These are phyloP conservation scores for Cladosporium oxysporum DNA, from an alignment of 2,329 filamentous ascomycete genomes.

Conservation along the genomic window DNA sequence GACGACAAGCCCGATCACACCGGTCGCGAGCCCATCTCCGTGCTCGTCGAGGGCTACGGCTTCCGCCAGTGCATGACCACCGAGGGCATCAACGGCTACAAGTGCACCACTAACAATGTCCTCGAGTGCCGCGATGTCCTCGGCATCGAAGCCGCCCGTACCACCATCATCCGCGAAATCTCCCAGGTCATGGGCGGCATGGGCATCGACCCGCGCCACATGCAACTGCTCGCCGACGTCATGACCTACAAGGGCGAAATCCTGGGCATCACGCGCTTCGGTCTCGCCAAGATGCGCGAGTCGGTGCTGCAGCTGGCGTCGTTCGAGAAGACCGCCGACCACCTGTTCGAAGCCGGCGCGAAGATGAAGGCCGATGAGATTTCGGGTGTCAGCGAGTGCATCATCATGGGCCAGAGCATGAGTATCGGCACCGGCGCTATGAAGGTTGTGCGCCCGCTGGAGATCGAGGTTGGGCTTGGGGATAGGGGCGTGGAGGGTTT, in stretches of 20 bases:
- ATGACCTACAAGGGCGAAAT: conserved; percentile 99
- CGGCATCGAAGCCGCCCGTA: conserved; percentile 90
- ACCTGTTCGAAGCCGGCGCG: conserved; percentile 91
- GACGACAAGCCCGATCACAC: conserved; percentile 66
- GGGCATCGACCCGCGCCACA: conserved; percentile 95
- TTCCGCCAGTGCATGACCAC: conserved; percentile 89
- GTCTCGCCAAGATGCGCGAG: conserved; percentile 94
- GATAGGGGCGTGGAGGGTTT: conserved; percentile 12
- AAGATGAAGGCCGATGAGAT: conserved; percentile 90
- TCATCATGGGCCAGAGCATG: conserved; percentile 98
- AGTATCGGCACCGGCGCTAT: conserved; percentile 87
- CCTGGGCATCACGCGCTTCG: conserved; percentile 93
- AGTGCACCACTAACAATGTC: conserved; percentile 78
- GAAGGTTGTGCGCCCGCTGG: conserved; percentile 78
- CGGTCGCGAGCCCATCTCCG: conserved; percentile 56
- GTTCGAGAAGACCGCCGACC: conserved; percentile 98
- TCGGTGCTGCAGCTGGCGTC: conserved; percentile 89
- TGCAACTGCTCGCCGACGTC: conserved; percentile 94
- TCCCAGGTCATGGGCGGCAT: conserved; percentile 86
- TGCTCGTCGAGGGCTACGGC: conserved; percentile 92
- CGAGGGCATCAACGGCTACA: conserved; percentile 78
- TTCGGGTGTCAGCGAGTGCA: conserved; percentile 92
- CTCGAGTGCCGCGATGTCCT: conserved; percentile 86
- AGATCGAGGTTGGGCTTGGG: conserved; percentile 34
- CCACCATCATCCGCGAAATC: conserved; percentile 88